phyloP scores from a whole-genome alignment of 257 asterid genomes.

The Capsicum baccatum region DNA sequence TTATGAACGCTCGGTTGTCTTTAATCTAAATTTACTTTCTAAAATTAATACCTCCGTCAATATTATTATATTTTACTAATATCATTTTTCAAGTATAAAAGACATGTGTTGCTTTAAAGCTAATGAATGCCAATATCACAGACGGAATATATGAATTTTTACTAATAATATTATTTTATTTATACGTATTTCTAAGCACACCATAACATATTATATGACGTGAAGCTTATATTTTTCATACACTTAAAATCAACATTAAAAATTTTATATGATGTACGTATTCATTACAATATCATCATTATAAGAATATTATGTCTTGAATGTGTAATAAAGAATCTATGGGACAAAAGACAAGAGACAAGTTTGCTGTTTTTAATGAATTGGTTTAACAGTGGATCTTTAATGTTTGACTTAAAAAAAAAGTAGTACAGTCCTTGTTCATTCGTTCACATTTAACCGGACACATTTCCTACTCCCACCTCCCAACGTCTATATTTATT shows the following conservation, averaged over 20 bases:
- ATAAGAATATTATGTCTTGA: neutral
- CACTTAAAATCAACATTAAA: too few species aligned
- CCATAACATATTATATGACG: too few species aligned
- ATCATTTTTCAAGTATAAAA: too few species aligned
- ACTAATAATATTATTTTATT: neutral
- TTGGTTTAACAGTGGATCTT: conserved; percentile 5
- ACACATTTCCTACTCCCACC: too few species aligned
- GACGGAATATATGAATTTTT: neutral
- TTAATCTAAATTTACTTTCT: too few species aligned
- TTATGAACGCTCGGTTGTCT: too few species aligned
- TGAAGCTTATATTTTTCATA: too few species aligned
- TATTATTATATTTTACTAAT: too few species aligned
- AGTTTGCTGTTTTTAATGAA: conserved; percentile 1
- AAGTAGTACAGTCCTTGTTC: neutral
- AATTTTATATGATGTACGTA: neutral
- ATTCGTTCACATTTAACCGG: too few species aligned
- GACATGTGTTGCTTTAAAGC: neutral
- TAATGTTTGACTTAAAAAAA: neutral
- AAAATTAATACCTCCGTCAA: too few species aligned
- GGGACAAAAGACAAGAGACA: neutral
- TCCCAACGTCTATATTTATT: too few species aligned
- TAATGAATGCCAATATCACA: neutral
- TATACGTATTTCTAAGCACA: neutral
- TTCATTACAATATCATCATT: neutral
- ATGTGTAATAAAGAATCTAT: neutral